Evolutionary conservation across 2,329 filamentous ascomycete genomes (phyloP).

Genomic region (Aspergillus udagawae): DNA sequence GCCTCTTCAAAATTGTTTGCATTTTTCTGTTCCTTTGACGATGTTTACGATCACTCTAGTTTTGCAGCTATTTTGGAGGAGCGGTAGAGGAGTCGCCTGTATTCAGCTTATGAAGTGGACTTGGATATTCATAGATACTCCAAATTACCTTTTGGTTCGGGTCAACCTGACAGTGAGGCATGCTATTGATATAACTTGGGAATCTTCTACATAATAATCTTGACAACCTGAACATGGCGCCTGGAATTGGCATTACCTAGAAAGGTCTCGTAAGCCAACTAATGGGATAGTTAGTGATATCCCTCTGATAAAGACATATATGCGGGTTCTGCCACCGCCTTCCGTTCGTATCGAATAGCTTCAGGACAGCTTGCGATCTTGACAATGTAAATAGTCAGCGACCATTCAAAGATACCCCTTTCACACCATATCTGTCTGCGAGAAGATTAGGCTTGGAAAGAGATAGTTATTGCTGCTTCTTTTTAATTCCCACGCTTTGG

Average conservation of each 20-base stretch:
- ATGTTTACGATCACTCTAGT: neutral
- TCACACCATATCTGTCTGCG: neutral
- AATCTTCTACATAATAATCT: neutral
- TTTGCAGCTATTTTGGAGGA: neutral
- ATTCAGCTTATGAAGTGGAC: neutral
- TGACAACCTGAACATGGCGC: neutral
- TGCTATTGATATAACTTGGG: neutral
- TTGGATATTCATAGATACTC: neutral
- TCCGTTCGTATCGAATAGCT: neutral
- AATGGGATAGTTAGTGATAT: neutral
- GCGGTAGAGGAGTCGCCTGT: neutral
- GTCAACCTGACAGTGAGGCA: neutral
- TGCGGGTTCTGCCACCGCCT: conserved; percentile 21
- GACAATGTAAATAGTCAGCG: neutral
- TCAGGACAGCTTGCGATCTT: conserved; percentile 23
- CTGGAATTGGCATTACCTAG: neutral
- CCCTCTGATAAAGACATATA: neutral
- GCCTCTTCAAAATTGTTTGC: neutral
- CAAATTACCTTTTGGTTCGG: neutral
- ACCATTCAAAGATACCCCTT: neutral
- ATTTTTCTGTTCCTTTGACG: neutral
- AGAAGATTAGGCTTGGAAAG: neutral
- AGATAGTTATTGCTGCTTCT: neutral
- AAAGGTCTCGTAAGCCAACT: too few relatives aligned
- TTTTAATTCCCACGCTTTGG: neutral